Conservation (phyloP, 805 yeast genomes). For the Grigorovia jiainica region DNA sequence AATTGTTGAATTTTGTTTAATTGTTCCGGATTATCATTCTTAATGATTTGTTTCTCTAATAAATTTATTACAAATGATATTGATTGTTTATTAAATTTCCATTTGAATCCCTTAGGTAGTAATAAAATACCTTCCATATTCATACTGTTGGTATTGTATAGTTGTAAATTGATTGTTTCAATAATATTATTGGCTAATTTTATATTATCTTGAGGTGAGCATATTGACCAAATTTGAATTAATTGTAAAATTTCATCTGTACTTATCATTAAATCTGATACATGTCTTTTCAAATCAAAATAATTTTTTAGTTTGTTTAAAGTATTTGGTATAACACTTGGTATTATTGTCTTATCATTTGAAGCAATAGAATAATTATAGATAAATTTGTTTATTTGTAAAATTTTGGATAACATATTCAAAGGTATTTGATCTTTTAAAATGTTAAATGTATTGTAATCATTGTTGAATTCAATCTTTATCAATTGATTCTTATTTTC, state of each 20-base stretch:
- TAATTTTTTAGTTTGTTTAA: too few relatives aligned
- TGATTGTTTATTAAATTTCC: conserved; percentile 1
- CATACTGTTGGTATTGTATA: too few relatives aligned
- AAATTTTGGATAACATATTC: too few relatives aligned
- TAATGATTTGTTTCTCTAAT: background rate
- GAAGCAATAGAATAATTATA: too few relatives aligned
- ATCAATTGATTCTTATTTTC: conserved; percentile 5
- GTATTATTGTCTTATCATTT: too few relatives aligned
- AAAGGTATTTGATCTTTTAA: too few relatives aligned
- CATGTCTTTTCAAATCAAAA: background rate
- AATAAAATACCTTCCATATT: background rate
- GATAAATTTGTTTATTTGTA: too few relatives aligned
- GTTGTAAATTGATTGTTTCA: conserved; percentile 22
- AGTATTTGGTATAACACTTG: too few relatives aligned
- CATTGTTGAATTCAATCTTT: conserved; percentile 12
- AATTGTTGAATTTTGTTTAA: too few relatives aligned
- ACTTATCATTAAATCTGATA: background rate
- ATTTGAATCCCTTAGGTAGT: background rate
- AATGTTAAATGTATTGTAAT: too few relatives aligned
- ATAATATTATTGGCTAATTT: conserved; percentile 24
- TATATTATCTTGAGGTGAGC: conserved; percentile 14
- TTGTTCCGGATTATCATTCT: too few relatives aligned
- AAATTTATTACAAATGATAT: background rate
- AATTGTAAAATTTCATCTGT: conserved; percentile 14
- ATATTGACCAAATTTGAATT: conserved; percentile 16